Conservation (phyloP, 805 yeast species). For the Pichia cabralensis region DNA sequence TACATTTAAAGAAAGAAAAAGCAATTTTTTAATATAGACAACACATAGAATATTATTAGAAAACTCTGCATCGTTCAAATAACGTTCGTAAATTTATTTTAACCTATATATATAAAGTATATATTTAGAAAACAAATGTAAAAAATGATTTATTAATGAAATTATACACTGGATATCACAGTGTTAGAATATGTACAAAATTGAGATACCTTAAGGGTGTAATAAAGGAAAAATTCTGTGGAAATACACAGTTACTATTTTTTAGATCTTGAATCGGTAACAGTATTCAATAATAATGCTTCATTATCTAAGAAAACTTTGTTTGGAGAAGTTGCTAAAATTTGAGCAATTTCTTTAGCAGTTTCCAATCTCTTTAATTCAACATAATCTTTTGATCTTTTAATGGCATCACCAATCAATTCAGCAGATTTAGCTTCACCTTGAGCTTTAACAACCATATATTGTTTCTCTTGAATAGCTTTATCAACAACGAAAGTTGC, state of each 20-base stretch:
- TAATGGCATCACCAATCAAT: constrained; percentile 97
- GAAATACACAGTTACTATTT: constrained; percentile 10
- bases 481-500: constrained; percentile 96
- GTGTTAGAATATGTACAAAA: too few relatives aligned
- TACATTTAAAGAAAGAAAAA: too few relatives aligned
- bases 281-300: constrained; percentile 82
- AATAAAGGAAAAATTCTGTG: not conserved
- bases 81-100: too few relatives aligned
- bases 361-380: constrained; percentile 96
- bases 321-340: constrained; percentile 82
- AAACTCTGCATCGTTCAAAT: too few relatives aligned
- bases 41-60: too few relatives aligned
- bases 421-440: constrained; percentile 99
- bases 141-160: too few relatives aligned
- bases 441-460: constrained; percentile 90
- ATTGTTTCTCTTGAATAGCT: constrained; percentile 96
- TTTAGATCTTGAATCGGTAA: constrained; percentile 59
- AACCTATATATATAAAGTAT: too few relatives aligned
- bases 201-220: not conserved
- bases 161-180: too few relatives aligned
- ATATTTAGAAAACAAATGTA: too few relatives aligned
- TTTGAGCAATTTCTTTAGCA: constrained; percentile 88
- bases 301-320: constrained; percentile 85
- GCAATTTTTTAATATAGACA: too few relatives aligned
- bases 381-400: constrained; percentile 90